Percentiles rank a stretch among this genome's conserved stretches.
Evolutionary conservation across 441 rosid species (phyloP).

Genomic region (Hura crepitans): DNA sequence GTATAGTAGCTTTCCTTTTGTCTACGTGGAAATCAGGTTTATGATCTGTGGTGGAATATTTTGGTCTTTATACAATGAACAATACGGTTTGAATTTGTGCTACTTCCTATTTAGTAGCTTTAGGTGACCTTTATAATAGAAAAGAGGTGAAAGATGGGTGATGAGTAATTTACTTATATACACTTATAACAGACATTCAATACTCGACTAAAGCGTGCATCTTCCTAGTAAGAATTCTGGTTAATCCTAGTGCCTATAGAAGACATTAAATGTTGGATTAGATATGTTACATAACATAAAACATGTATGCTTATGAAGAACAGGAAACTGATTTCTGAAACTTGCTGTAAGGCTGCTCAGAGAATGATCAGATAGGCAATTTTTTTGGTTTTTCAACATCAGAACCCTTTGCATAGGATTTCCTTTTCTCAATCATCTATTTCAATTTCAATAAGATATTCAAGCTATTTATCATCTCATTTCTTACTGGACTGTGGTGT

Average conservation of each 20-base stretch:
- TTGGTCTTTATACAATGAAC: neutral
- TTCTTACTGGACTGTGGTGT: no score
- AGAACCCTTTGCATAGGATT: no score
- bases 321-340: no score
- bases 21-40: neutral
- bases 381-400: no score
- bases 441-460: no score
- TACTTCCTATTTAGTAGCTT: neutral
- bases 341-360: no score
- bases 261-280: neutral
- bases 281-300: neutral
- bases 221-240: no score
- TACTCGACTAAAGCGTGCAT: neutral
- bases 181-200: neutral
- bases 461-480: no score
- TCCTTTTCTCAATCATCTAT: no score
- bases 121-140: neutral
- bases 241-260: neutral
- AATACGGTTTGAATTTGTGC: neutral
- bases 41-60: neutral
- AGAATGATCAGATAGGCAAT: no score
- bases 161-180: neutral
- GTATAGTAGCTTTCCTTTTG: slow-evolving; percentile 33
- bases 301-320: no score
- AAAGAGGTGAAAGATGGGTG: neutral